phyloP scores from a whole-genome alignment of 1,139 yeast species.

The Hansenula anomala region DNA sequence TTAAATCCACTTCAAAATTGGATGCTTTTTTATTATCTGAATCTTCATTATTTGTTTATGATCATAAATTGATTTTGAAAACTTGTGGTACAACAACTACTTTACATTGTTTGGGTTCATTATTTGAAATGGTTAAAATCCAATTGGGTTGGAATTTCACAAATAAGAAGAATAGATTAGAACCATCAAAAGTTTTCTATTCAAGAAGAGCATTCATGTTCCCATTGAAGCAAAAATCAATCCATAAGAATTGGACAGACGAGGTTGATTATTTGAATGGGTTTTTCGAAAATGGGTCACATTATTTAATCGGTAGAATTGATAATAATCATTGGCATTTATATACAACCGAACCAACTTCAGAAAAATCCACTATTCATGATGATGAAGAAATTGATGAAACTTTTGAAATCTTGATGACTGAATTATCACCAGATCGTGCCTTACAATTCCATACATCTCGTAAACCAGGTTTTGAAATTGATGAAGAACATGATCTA shows the following conservation, averaged over 20 bases:
- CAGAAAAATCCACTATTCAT: slow-evolving; percentile 3
- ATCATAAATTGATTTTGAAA: slow-evolving; percentile 79
- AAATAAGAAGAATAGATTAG: slow-evolving; percentile 11
- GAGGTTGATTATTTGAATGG: slow-evolving; percentile 70
- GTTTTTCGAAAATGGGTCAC: slow-evolving; percentile 55
- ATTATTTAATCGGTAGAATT: slow-evolving; percentile 78
- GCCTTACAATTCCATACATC: slow-evolving; percentile 60
- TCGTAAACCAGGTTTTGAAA: slow-evolving; percentile 41
- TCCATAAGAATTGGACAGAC: slow-evolving; percentile 81
- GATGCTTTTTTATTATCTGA: slow-evolving; percentile 89
- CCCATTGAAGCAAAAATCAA: slow-evolving; percentile 76
- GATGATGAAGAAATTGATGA: slow-evolving; percentile 43
- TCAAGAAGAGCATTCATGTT: slow-evolving; percentile 92
- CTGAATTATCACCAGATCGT: slow-evolving; percentile 59
- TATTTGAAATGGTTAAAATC: slow-evolving; percentile 48
- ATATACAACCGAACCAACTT: slow-evolving; percentile 53
- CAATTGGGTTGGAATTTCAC: slow-evolving; percentile 32
- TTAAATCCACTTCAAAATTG: slow-evolving; percentile 58
- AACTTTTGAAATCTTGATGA: slow-evolving; percentile 89
- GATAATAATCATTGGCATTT: slow-evolving; percentile 86
- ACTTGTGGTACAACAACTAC: slow-evolving; percentile 98
- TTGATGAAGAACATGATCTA: slow-evolving; percentile 54
- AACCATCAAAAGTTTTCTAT: slow-evolving; percentile 71
- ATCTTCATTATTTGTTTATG: slow-evolving; percentile 84
- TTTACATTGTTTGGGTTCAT: slow-evolving; percentile 64